Conservation (phyloP, 768 basidiomycete genomes). For the Boletus rubroflammeus region DNA sequence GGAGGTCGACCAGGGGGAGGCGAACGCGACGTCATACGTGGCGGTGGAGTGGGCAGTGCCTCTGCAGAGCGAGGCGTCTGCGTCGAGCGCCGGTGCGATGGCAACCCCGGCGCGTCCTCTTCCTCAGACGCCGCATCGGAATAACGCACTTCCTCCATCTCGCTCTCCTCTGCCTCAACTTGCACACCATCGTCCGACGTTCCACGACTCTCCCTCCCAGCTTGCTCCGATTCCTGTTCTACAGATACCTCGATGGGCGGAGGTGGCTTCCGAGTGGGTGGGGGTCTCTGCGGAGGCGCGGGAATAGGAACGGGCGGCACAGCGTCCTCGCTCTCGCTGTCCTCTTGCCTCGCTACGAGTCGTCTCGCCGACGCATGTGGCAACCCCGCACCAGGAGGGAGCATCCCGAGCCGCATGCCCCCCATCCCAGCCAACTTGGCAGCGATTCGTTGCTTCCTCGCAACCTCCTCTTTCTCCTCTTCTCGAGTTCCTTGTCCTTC, state of each 20-base stretch:
- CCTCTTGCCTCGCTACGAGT: conserved; percentile 19
- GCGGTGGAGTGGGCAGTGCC: conserved; percentile 46
- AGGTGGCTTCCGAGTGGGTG: conserved; percentile 33
- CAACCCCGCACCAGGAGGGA: conserved; percentile 32
- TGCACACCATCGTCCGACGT: conserved; percentile 59
- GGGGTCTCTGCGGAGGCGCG: conserved; percentile 29
- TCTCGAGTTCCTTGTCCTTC: conserved; percentile 20
- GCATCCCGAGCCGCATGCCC: conserved; percentile 55
- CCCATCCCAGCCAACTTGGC: conserved; percentile 54
- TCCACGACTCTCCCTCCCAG: conserved; percentile 42
- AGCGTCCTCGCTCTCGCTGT: conserved; percentile 29
- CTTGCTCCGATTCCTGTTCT: conserved; percentile 17
- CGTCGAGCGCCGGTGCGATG: conserved; percentile 46
- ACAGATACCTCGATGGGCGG: conserved; percentile 11
- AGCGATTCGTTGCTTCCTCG: conserved; percentile 50
- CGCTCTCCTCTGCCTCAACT: conserved; percentile 70
- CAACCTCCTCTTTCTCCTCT: conserved; percentile 59
- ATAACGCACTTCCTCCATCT: conserved; percentile 62
- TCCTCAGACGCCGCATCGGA: conserved; percentile 45
- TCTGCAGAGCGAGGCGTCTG: conserved; percentile 25
- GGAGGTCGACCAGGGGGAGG: conserved; percentile 37
- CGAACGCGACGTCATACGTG: conserved; percentile 31
- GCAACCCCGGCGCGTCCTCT: conserved; percentile 47
- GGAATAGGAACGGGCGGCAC: conserved; percentile 30
- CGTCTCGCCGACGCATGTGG: conserved; percentile 17